Percentiles rank a stretch among this genome's conserved stretches.
Evolutionary conservation across 2,329 filamentous ascomycete species (phyloP).

Genomic region (Cladosporium sp.): DNA sequence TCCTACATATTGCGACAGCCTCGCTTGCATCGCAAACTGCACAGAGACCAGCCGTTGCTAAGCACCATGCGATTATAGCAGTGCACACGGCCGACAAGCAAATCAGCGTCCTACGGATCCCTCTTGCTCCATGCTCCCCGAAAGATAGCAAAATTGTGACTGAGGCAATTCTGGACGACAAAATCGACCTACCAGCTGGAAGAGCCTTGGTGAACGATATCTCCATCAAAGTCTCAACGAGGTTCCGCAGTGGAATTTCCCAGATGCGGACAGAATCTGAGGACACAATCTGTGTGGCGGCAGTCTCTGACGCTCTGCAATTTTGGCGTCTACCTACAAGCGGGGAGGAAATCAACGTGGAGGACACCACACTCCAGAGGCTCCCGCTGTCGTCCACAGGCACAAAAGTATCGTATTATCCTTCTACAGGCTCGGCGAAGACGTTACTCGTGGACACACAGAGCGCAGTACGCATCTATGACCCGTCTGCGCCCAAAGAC

Average conservation of each 20-base stretch:
- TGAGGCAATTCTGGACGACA: constrained; percentile 17
- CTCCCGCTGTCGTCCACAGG: constrained; percentile 17
- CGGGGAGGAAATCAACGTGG: constrained; percentile 16
- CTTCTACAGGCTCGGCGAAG: constrained; percentile 26
- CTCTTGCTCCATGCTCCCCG: constrained; percentile 46
- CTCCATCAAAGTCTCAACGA: constrained; percentile 13
- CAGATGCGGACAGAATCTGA: neutral
- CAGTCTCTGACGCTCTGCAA: constrained; percentile 16
- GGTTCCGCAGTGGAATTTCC: neutral
- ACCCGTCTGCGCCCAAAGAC: constrained; percentile 34
- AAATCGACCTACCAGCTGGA: constrained; percentile 3
- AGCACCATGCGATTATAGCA: constrained; percentile 41
- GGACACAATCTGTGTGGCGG: constrained; percentile 14
- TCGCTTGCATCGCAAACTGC: constrained; percentile 10
- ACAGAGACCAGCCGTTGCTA: constrained; percentile 27
- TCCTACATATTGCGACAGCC: constrained; percentile 50
- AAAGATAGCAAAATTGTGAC: constrained; percentile 28
- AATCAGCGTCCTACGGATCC: constrained; percentile 52
- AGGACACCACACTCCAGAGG: constrained; percentile 15
- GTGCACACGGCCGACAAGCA: constrained; percentile 55
- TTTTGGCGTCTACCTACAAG: constrained; percentile 23
- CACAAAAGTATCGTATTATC: constrained; percentile 23
- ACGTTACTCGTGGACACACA: constrained; percentile 52
- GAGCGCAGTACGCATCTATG: constrained; percentile 56
- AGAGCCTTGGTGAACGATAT: constrained; percentile 14